A percentile compares a stretch with the other conserved stretches of the same genome.
Conservation (phyloP, 495 filamentous ascomycete species). For the Xylaria bambusicola region DNA sequence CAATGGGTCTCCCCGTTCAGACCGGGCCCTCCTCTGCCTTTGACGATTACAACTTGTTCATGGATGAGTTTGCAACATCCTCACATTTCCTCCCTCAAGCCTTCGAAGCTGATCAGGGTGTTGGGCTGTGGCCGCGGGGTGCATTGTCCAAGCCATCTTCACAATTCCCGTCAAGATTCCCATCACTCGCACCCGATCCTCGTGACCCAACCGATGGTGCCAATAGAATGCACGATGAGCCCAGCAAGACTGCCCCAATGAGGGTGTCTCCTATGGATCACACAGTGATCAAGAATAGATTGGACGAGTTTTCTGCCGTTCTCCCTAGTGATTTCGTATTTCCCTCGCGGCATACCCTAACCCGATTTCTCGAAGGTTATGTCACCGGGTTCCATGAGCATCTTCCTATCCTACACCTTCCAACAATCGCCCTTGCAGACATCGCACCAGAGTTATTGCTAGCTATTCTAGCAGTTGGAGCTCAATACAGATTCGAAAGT, state of each 20-base stretch:
- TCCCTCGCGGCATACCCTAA: slow-evolving; percentile 63
- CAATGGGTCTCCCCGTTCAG: slow-evolving; percentile 41
- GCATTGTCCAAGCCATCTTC: slow-evolving; percentile 56
- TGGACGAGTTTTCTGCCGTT: slow-evolving; percentile 66
- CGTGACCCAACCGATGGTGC: slow-evolving; percentile 56
- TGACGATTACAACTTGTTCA: slow-evolving; percentile 54
- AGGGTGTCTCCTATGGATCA: slow-evolving; percentile 67
- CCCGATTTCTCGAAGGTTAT: slow-evolving; percentile 67
- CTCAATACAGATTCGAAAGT: slow-evolving; percentile 70
- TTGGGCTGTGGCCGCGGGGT: slow-evolving; percentile 46
- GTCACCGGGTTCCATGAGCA: slow-evolving; percentile 68
- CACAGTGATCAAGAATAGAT: slow-evolving; percentile 59
- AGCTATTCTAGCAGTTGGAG: slow-evolving; percentile 66
- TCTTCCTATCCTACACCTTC: slow-evolving; percentile 68
- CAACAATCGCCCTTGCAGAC: slow-evolving; percentile 57
- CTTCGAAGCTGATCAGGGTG: slow-evolving; percentile 50
- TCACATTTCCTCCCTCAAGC: slow-evolving; percentile 51
- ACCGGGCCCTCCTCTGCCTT: slow-evolving; percentile 37
- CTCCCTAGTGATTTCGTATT: slow-evolving; percentile 69
- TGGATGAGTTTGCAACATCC: slow-evolving; percentile 51
- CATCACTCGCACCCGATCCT: slow-evolving; percentile 66
- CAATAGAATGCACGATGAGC: slow-evolving; percentile 44
- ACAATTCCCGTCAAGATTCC: slow-evolving; percentile 68
- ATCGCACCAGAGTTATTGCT: slow-evolving; percentile 61
- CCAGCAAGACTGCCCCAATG: slow-evolving; percentile 53